Base-by-base conservation (phyloP, 805 yeast species). In the Candida loeiensis region DNA sequence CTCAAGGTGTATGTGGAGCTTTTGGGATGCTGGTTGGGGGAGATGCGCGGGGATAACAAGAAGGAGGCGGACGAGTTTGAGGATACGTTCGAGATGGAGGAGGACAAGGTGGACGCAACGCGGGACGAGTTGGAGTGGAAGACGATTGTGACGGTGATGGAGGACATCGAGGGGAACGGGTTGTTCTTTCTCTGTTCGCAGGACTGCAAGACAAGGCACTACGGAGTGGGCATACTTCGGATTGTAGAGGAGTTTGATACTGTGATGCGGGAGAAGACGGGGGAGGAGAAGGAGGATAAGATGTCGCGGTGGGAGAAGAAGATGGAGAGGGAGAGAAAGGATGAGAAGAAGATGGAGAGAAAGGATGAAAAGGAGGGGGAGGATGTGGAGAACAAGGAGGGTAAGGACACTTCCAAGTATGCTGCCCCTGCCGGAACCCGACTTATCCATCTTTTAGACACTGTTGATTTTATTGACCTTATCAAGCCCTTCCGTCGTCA, bases 151-250 rank as follows among this genome's bases (percentile, higher is more conserved):
- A 84, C 96, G 0, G 83, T 85, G 0, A 82, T 93, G 34, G 98
- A 93, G 59, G 97, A 91, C 46, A 86, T 91, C 7, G 99, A 93
- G 61, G 97, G 99, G 0, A 87, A 90, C 55, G 99, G 96, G 0
- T 63, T 93, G 21, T 93, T 87, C 53, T 91, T 95, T 54, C 66
- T 93, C 16, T 86, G 96, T 52, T 86, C 96, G 1, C 95, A 89
- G 49, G 96, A 89, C 55, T 73, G 83, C 31, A 70, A 76, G 17
- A 75, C 87, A 9, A 70, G 99, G 39, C 80, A 79, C 44, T 63
- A 81, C 34, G 98, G 95, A 0, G 69, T 90, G 2, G 73, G 82
- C 4, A 81, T 95, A 6, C 61, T 93, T 43, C 74, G 80, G 51
- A 69, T 90, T 14, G 85, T 87, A 1, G 88, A 87, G n/a, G 85